These are phyloP conservation scores for Alisma plantagoaquatica DNA, from an alignment of 106 monocot genomes.

Conservation along the genomic window DNA sequence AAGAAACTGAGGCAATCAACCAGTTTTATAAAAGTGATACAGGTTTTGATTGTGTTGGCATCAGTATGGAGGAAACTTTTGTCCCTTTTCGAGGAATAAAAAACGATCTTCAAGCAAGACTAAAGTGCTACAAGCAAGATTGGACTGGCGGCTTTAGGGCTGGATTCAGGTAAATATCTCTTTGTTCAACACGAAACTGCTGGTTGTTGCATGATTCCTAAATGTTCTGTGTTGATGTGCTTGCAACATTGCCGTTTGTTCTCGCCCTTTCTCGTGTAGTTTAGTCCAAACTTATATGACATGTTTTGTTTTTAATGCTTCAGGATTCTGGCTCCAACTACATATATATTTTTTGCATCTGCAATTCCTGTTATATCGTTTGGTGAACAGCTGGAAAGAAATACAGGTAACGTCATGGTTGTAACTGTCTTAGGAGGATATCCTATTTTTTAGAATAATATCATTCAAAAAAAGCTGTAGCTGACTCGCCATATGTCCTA, in stretches of 20 bases:
- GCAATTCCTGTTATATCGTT: constrained; percentile 91
- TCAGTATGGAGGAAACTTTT: constrained; percentile 15
- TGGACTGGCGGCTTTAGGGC: constrained; percentile 15
- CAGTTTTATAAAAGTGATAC: neutral
- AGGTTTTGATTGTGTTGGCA: no score
- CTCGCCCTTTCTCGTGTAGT: no score
- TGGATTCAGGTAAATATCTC: constrained; percentile 11
- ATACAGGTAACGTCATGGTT: constrained; percentile 34
- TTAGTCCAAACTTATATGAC: no score
- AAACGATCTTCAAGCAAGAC: constrained; percentile 12
- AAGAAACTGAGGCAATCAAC: no score
- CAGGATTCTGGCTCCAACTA: constrained; percentile 28
- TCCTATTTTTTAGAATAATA: neutral
- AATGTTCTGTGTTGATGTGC: no score
- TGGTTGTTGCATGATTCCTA: no score
- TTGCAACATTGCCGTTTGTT: no score
- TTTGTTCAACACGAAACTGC: no score
- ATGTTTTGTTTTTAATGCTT: no score
- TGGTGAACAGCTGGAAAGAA: constrained; percentile 75
- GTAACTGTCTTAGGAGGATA: neutral
- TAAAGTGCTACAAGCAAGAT: constrained; percentile 20
- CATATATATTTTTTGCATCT: constrained; percentile 89
- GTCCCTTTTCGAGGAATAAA: constrained; percentile 15
- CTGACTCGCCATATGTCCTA: no score
- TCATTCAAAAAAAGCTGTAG: neutral